Evolutionary conservation across 495 filamentous ascomycete species (phyloP).

Genomic region (Neurospora tetrasperma): DNA sequence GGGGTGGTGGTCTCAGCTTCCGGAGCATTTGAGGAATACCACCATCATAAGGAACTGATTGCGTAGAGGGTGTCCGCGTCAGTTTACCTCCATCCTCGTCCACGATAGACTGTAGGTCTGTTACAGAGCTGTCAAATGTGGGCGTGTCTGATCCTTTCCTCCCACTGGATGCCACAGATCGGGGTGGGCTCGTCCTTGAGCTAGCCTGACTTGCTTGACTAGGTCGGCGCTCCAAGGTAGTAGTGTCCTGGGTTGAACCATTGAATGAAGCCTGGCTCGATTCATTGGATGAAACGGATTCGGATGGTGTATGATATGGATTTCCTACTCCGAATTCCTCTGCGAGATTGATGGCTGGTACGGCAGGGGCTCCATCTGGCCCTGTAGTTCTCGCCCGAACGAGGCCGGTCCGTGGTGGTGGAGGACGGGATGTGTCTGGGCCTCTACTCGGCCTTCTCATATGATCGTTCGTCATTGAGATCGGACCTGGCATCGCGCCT

Average conservation of each 20-base stretch:
- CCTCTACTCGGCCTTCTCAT: slow-evolving; percentile 36
- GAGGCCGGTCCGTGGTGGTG: slow-evolving; percentile 38
- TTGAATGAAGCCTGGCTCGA: slow-evolving; percentile 27
- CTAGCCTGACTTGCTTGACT: slow-evolving; percentile 60
- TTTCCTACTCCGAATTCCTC: slow-evolving; percentile 43
- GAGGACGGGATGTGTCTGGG: slow-evolving; percentile 37
- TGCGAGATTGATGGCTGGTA: slow-evolving; percentile 39
- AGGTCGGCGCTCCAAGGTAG: slow-evolving; percentile 28
- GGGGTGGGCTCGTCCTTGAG: slow-evolving; percentile 57
- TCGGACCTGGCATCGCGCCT: slow-evolving; percentile 4
- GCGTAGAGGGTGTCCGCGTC: neutral
- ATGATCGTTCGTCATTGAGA: slow-evolving; percentile 16
- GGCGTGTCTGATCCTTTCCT: slow-evolving; percentile 30
- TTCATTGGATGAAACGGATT: slow-evolving; percentile 60
- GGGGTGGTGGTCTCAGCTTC: slow-evolving; percentile 8
- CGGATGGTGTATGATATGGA: slow-evolving; percentile 51
- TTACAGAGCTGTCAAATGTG: slow-evolving; percentile 39
- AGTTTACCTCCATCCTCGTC: slow-evolving; percentile 15
- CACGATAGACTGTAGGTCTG: slow-evolving; percentile 43
- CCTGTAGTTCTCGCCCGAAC: slow-evolving; percentile 21
- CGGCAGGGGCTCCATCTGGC: slow-evolving; percentile 13
- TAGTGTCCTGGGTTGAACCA: neutral
- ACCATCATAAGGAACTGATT: neutral
- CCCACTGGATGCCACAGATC: slow-evolving; percentile 30
- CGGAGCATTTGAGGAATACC: slow-evolving; percentile 2